Conservation (phyloP, 441 rosid species). For the Mallotus repandus region DNA sequence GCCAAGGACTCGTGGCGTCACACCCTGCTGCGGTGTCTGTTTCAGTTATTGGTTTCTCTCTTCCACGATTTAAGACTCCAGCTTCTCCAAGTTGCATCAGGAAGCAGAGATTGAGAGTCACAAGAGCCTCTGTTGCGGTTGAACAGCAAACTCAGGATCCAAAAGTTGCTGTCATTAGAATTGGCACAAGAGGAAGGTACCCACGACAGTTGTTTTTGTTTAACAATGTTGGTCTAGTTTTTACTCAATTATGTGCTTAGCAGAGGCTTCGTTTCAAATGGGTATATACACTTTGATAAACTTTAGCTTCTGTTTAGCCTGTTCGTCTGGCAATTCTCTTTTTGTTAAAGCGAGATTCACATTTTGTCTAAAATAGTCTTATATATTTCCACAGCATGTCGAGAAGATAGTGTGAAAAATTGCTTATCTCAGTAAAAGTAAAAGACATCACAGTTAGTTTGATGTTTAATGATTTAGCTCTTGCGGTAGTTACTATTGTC, state of each 20-base stretch:
- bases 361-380: not conserved
- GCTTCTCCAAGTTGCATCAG: slow-evolving; percentile 31
- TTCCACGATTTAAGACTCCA: slow-evolving; percentile 37
- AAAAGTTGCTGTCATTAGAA: slow-evolving; percentile 63
- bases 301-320: not conserved
- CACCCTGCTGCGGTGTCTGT: slow-evolving; percentile 44
- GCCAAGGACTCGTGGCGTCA: slow-evolving; percentile 24
- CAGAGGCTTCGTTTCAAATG: not conserved
- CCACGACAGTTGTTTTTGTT: not conserved
- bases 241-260: slow-evolving; percentile 13
- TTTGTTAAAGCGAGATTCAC: not conserved
- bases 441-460: no score
- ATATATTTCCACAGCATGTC: not conserved
- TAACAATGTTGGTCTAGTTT: slow-evolving; percentile 10
- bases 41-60: slow-evolving; percentile 54
- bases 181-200: slow-evolving; percentile 96
- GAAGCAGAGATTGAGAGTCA: slow-evolving; percentile 31
- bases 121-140: slow-evolving; percentile 65
- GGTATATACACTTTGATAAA: not conserved
- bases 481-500: not conserved
- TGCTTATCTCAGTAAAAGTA: no score
- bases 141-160: slow-evolving; percentile 61
- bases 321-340: no score
- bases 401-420: no score
- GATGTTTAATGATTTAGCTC: not conserved